phyloP scores from a whole-genome alignment of 2,329 filamentous ascomycete genomes.

The Venturia asperata region DNA sequence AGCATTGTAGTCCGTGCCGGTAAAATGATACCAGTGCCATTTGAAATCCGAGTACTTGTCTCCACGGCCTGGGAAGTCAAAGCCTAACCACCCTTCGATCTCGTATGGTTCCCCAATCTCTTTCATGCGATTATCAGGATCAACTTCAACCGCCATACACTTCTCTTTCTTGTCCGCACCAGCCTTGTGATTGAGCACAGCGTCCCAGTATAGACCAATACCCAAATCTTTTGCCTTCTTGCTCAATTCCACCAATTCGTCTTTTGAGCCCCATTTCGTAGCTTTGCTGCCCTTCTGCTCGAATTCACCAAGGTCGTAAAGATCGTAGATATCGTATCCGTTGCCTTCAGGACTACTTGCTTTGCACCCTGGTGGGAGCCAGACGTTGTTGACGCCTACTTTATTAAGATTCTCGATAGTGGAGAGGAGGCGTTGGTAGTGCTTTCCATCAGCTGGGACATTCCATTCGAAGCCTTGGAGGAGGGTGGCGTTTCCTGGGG shows the following conservation, averaged over 20 bases:
- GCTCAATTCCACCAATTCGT: conserved; percentile 51
- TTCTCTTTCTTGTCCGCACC: conserved; percentile 59
- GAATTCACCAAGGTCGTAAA: conserved; percentile 66
- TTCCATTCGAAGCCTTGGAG: conserved; percentile 71
- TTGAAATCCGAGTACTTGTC: conserved; percentile 54
- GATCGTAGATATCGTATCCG: conserved; percentile 57
- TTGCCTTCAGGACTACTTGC: conserved; percentile 55
- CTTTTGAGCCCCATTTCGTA: conserved; percentile 64
- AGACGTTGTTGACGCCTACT: conserved; percentile 56
- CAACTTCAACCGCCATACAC: conserved; percentile 57
- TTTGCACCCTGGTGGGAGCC: conserved; percentile 68
- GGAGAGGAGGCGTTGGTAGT: conserved; percentile 53
- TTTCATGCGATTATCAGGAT: conserved; percentile 48
- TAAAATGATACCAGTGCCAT: conserved; percentile 63
- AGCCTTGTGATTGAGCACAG: conserved; percentile 66
- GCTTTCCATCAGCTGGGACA: conserved; percentile 51
- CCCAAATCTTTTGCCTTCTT: conserved; percentile 45
- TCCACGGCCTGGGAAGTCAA: conserved; percentile 56
- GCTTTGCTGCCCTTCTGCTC: conserved; percentile 56
- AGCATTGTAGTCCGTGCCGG: conserved; percentile 60
- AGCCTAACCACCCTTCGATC: conserved; percentile 62
- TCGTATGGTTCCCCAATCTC: conserved; percentile 50
- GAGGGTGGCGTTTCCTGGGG: conserved; percentile 47
- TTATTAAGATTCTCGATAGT: conserved; percentile 49
- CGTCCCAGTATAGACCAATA: conserved; percentile 59